phyloP scores from a whole-genome alignment of 306 rosid species.

The Styphnolobium japonicum region DNA sequence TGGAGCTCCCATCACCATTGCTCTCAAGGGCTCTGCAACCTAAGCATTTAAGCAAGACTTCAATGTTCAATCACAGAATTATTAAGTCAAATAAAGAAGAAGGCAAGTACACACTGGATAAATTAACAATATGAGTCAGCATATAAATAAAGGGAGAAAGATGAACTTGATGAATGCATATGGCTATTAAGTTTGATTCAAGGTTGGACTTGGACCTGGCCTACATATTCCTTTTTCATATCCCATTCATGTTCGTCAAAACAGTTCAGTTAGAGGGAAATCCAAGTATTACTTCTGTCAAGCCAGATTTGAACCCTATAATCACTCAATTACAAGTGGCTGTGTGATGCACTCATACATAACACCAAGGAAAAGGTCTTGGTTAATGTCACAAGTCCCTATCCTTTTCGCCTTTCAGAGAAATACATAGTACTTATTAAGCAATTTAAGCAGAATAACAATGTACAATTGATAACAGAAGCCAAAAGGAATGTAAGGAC shows the following conservation, averaged over 20 bases:
- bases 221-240: background rate
- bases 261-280: background rate
- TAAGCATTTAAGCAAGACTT: slow-evolving; percentile 35
- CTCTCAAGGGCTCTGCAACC: slow-evolving; percentile 95
- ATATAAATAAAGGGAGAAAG: background rate
- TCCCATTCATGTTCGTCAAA: background rate
- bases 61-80: background rate
- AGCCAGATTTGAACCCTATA: slow-evolving; percentile 18
- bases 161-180: background rate
- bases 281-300: background rate
- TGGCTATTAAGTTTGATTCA: background rate
- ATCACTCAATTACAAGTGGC: background rate
- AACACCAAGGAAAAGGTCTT: background rate
- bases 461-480: background rate
- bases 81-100: slow-evolving; percentile 14
- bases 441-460: background rate
- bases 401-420: background rate
- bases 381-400: background rate
- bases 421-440: background rate
- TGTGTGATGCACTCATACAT: slow-evolving; percentile 7
- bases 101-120: background rate
- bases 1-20: slow-evolving; percentile 93
- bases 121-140: background rate
- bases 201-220: background rate
- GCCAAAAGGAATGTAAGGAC: background rate